phyloP scores from a whole-genome alignment of 306 rosid genomes.

The Carpinus fangiana region DNA sequence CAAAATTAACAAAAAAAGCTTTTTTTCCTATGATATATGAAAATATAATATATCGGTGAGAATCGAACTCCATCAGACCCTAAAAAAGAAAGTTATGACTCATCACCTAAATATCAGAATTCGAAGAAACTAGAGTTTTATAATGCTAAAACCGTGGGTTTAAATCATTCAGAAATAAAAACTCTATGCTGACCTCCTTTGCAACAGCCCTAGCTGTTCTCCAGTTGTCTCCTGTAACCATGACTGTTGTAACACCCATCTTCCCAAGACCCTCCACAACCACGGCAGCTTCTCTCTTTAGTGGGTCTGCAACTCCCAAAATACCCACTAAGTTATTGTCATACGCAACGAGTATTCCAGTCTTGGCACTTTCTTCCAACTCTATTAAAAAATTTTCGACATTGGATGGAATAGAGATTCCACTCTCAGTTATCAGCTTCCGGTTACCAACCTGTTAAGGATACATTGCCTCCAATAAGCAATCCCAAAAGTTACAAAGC shows the following conservation, averaged over 20 bases:
- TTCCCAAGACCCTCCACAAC: constrained; percentile 86
- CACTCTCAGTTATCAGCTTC: constrained; percentile 77
- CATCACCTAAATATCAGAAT: constrained; percentile 22
- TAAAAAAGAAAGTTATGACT: constrained; percentile 2
- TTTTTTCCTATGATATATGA: not conserved
- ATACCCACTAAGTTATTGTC: constrained; percentile 64
- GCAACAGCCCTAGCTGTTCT: constrained; percentile 92
- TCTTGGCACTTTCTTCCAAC: constrained; percentile 85
- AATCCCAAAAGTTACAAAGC: constrained; percentile 25
- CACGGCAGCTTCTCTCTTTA: constrained; percentile 92
- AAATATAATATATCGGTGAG: not conserved
- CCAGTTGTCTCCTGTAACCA: constrained; percentile 99
- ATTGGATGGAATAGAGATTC: constrained; percentile 61
- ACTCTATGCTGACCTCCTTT: constrained; percentile 64
- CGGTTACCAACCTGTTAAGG: constrained; percentile 84
- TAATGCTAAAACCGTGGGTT: constrained; percentile 1
- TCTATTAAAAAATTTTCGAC: constrained; percentile 76
- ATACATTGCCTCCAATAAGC: constrained; percentile 33
- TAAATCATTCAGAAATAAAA: constrained; percentile 19
- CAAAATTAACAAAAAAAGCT: not conserved
- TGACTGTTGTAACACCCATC: constrained; percentile 85
- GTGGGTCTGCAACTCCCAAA: constrained; percentile 92
- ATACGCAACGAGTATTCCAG: constrained; percentile 82
- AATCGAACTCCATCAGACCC: not conserved
- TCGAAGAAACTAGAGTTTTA: not conserved